phyloP scores from a whole-genome alignment of 768 basidiomycete genomes.

The Pleurotus giganteus region DNA sequence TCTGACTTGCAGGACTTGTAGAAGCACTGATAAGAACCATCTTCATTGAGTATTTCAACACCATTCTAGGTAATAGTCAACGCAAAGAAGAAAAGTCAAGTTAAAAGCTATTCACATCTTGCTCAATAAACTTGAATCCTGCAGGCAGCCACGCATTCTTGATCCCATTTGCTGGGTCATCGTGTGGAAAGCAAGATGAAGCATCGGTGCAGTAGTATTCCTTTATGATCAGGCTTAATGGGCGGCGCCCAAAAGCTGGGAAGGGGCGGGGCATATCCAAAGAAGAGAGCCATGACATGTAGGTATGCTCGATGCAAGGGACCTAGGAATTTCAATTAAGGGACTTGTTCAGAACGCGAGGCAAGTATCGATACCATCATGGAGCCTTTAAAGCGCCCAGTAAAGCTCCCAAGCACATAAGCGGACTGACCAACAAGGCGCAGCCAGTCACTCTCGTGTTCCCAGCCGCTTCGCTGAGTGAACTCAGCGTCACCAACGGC shows the following conservation, averaged over 20 bases:
- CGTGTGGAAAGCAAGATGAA: slow-evolving; percentile 28
- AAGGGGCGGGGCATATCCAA: slow-evolving; percentile 31
- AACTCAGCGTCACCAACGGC: slow-evolving; percentile 21
- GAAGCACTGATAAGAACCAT: slow-evolving; percentile 31
- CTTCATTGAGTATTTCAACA: slow-evolving; percentile 35
- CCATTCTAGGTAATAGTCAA: slow-evolving; percentile 49
- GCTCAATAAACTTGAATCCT: slow-evolving; percentile 32
- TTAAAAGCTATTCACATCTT: slow-evolving; percentile 36
- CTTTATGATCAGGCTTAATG: slow-evolving; percentile 46
- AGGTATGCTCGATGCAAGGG: slow-evolving; percentile 28
- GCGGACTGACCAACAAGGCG: slow-evolving; percentile 11
- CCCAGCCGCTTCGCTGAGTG: background rate
- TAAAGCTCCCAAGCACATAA: slow-evolving; percentile 43
- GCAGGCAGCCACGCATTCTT: slow-evolving; percentile 47
- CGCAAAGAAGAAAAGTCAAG: slow-evolving; percentile 45
- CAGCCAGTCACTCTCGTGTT: slow-evolving; percentile 1
- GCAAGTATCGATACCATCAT: slow-evolving; percentile 34
- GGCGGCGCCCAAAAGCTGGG: slow-evolving; percentile 35
- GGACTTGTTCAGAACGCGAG: background rate
- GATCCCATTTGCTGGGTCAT: slow-evolving; percentile 30
- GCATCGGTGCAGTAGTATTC: slow-evolving; percentile 44
- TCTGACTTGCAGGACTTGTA: slow-evolving; percentile 36
- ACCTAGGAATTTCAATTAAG: slow-evolving; percentile 25
- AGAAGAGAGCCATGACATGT: slow-evolving; percentile 33
- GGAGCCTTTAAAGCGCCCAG: slow-evolving; percentile 50